These are phyloP conservation scores for Phialemoniopsis sp. DNA, from an alignment of 2,329 filamentous ascomycete genomes.

Conservation along the genomic window DNA sequence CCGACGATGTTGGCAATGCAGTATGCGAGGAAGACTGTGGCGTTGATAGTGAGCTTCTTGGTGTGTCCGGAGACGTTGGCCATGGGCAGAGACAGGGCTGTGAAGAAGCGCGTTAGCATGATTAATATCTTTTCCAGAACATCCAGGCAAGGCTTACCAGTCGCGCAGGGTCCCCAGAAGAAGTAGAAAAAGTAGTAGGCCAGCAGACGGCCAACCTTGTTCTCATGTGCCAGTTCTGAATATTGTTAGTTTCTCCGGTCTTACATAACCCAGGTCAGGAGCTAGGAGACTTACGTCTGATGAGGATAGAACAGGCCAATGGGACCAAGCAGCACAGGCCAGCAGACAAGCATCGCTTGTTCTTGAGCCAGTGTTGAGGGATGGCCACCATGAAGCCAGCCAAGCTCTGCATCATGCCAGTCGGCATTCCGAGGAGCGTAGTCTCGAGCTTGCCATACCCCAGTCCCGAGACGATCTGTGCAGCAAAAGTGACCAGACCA, in stretches of 20 bases:
- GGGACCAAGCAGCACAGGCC: too few species aligned
- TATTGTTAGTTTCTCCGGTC: too few species aligned
- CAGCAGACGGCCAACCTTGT: too few species aligned
- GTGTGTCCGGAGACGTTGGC: constrained; percentile 7
- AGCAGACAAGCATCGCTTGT: too few species aligned
- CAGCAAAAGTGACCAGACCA: constrained; percentile 11
- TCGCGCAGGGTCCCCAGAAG: constrained; percentile 36
- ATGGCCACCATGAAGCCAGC: constrained; percentile 4
- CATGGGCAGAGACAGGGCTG: too few species aligned
- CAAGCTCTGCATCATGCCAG: constrained; percentile 23
- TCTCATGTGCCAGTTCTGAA: too few species aligned
- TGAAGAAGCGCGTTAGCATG: too few species aligned
- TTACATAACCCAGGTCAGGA: too few species aligned
- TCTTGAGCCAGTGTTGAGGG: background rate
- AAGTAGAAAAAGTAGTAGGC: constrained; percentile 29
- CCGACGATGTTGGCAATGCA: constrained; percentile 50
- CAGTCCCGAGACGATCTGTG: constrained; percentile 12
- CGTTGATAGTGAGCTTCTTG: constrained; percentile 7
- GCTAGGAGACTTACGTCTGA: too few species aligned
- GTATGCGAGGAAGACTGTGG: constrained; percentile 3
- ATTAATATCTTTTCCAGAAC: too few species aligned
- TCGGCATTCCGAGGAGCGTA: constrained; percentile 28
- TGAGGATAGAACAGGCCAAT: too few species aligned
- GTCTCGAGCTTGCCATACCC: constrained; percentile 12
- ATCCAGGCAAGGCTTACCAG: too few species aligned